These are phyloP conservation scores for Massospora cicadina DNA, from an alignment of 371 early-diverging fungal genomes.

Conservation along the genomic window DNA sequence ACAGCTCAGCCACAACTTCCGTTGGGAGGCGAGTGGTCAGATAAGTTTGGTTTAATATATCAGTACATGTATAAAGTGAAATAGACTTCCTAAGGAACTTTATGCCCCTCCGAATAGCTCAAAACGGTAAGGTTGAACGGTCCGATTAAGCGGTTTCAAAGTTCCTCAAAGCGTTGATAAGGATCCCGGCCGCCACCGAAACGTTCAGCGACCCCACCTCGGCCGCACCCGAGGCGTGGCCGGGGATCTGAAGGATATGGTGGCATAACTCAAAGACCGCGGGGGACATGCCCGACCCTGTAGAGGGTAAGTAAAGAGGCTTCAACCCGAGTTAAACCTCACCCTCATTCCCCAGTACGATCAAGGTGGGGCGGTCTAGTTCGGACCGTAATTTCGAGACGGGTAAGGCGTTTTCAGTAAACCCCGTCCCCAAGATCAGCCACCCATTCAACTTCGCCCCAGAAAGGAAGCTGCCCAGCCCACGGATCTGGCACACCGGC, in stretches of 20 bases:
- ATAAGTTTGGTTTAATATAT: too few species aligned
- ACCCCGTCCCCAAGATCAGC: not conserved
- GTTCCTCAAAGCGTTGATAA: not conserved
- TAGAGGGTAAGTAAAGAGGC: not conserved
- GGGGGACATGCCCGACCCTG: not conserved
- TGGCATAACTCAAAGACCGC: not conserved
- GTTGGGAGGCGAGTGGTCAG: too few species aligned
- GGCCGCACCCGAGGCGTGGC: not conserved
- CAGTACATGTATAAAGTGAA: too few species aligned
- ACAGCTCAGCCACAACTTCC: too few species aligned
- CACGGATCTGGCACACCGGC: not conserved
- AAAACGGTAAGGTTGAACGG: too few species aligned
- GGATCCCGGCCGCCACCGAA: not conserved
- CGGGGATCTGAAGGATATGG: not conserved
- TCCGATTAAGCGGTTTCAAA: too few species aligned
- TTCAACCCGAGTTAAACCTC: not conserved
- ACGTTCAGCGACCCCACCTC: not conserved
- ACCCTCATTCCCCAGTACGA: not conserved
- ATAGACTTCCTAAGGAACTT: too few species aligned
- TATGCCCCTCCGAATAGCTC: too few species aligned
- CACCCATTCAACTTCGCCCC: not conserved
- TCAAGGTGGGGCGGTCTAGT: not conserved
- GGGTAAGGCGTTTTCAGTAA: not conserved
- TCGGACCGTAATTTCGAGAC: not conserved
- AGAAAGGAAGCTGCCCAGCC: not conserved